Conservation (phyloP, 1,284 basidiomycete genomes). For the Austroboletus novae-zelandiae region DNA sequence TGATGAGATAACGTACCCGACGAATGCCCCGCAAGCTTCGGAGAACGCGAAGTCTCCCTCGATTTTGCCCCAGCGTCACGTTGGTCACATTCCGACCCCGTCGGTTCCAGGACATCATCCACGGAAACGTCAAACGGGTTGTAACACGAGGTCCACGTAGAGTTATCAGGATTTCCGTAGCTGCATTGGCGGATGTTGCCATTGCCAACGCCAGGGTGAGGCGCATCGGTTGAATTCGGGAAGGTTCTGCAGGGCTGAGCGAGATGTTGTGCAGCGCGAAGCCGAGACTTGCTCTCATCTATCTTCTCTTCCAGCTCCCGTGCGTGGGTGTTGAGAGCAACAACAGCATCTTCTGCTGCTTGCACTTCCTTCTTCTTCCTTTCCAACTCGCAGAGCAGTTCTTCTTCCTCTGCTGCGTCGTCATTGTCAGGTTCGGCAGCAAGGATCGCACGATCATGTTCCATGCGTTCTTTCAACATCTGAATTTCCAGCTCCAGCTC, state of each 20-base stretch:
- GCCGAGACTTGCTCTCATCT: constrained; percentile 50
- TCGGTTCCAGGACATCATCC: constrained; percentile 16
- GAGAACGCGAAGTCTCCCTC: constrained; percentile 23
- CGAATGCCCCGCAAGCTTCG: constrained; percentile 37
- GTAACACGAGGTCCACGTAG: constrained; percentile 28
- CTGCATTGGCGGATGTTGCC: constrained; percentile 5
- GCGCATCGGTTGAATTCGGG: constrained; percentile 20
- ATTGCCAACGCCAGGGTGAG: constrained; percentile 9
- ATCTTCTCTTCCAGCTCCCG: constrained; percentile 60
- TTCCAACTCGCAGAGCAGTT: constrained; percentile 54
- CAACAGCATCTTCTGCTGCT: constrained; percentile 66
- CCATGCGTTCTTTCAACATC: constrained; percentile 52
- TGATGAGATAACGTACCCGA: constrained; percentile 38
- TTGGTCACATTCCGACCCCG: constrained; percentile 10
- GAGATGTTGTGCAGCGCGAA: constrained; percentile 50
- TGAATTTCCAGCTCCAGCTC: constrained; percentile 70
- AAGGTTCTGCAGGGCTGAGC: constrained; percentile 44
- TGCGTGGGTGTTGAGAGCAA: constrained; percentile 51
- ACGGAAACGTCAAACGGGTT: constrained; percentile 31
- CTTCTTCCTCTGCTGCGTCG: constrained; percentile 45
- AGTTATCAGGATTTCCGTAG: constrained; percentile 16
- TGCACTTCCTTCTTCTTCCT: constrained; percentile 64
- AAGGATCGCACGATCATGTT: constrained; percentile 53
- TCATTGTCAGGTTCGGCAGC: constrained; percentile 42
- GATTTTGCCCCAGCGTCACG: constrained; percentile 8